Conservation (phyloP, 805 yeast species). For the Barnettozyma populi region DNA sequence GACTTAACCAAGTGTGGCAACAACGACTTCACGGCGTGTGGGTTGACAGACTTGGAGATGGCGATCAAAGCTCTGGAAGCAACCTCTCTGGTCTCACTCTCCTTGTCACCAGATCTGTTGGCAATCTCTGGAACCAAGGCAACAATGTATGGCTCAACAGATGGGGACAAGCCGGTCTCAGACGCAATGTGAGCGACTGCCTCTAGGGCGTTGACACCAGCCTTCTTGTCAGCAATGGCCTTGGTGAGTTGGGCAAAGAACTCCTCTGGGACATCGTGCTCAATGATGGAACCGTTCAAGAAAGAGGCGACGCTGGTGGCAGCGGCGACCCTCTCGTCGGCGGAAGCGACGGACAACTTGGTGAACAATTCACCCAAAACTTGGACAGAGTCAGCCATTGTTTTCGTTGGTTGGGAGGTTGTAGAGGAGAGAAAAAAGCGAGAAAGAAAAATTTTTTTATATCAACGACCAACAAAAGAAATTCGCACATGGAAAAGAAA, state of each 20-base stretch:
- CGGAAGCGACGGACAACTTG: constrained; percentile 83
- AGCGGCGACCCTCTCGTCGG: constrained; percentile 78
- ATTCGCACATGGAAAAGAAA: constrained; percentile 3
- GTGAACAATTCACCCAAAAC: constrained; percentile 91
- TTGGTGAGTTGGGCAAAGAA: constrained; percentile 75
- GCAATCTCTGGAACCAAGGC: constrained; percentile 66
- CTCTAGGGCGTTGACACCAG: constrained; percentile 72
- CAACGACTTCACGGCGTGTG: constrained; percentile 85
- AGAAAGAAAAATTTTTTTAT: constrained; percentile 17
- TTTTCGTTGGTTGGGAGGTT: constrained; percentile 1
- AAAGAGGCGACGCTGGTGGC: constrained; percentile 88
- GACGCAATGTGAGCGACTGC: constrained; percentile 85
- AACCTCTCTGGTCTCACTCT: constrained; percentile 61
- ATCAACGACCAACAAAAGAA: constrained; percentile 6
- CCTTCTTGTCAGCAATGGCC: constrained; percentile 79
- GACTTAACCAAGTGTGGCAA: constrained; percentile 73
- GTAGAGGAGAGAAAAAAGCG: constrained; percentile 3
- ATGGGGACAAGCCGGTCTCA: constrained; percentile 71
- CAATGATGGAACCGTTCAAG: constrained; percentile 94
- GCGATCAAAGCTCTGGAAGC: constrained; percentile 77
- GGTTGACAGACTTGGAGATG: constrained; percentile 79
- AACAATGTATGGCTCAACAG: constrained; percentile 94
- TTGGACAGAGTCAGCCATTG: constrained; percentile 48
- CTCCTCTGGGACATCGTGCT: constrained; percentile 93
- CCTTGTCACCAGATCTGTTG: constrained; percentile 87